Percentiles rank a stretch among this genome's conserved stretches.
These are phyloP conservation scores for Sedum album DNA, from an alignment of 164 flowering plant species.

Conservation along the genomic window DNA sequence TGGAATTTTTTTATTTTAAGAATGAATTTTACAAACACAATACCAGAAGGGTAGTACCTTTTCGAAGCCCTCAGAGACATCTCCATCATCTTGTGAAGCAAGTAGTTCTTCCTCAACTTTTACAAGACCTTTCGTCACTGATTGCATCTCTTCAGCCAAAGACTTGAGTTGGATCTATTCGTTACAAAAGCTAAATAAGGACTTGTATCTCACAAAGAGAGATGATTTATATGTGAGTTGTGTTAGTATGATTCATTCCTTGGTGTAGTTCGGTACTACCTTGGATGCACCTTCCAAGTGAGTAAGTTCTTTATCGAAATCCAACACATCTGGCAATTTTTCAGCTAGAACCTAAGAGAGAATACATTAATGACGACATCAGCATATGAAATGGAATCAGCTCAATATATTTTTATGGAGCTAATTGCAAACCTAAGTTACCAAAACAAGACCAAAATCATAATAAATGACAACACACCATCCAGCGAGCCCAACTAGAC, in stretches of 20 bases:
- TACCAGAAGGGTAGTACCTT: conserved; percentile 38
- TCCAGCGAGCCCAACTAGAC: no score
- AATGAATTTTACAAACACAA: background rate
- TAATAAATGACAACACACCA: no score
- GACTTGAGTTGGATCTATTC: conserved; percentile 81
- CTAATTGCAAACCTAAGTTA: no score
- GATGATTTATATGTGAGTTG: background rate
- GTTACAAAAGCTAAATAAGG: conserved; percentile 9
- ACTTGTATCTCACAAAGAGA: background rate
- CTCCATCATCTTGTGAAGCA: conserved; percentile 87
- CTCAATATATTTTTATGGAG: no score
- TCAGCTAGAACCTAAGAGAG: conserved; percentile 64
- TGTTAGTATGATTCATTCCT: background rate
- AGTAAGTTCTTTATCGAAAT: conserved; percentile 79
- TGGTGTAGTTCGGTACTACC: conserved; percentile 27
- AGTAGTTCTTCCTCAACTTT: conserved; percentile 93
- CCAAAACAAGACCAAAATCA: no score
- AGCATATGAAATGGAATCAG: background rate
- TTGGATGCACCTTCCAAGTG: conserved; percentile 94
- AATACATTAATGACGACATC: background rate
- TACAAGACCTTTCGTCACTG: conserved; percentile 97
- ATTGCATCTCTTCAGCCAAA: conserved; percentile 99
- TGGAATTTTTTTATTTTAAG: background rate
- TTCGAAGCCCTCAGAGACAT: conserved; percentile 67
- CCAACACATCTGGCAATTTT: conserved; percentile 91